Base-by-base conservation (phyloP, 2,329 filamentous ascomycete species). In the Claviceps paspali region DNA sequence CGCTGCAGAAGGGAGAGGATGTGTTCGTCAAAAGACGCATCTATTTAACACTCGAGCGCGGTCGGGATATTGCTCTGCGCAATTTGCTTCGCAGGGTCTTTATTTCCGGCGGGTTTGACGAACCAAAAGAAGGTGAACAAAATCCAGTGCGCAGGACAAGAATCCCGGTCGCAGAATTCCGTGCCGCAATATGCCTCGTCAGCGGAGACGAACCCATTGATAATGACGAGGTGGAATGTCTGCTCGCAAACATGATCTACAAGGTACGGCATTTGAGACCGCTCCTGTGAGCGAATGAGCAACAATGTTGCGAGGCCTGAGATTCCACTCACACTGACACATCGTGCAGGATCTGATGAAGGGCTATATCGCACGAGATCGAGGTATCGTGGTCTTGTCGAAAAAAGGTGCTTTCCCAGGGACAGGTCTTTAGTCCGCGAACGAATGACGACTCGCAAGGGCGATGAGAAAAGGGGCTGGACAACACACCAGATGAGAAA, bases 191-290 rank as follows among this genome's bases (percentile, higher is more conserved):
- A 41, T 78, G 78, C 51, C 68, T 94, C 49, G 79, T 76, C 36
- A 78, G 73, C 46, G 67, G 70, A 35, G 66, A 68, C 38, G 68
- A 82, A 52, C 61, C 67, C 24, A 65, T 92, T 24, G 91, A 95
- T 49, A 69, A 73, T 23, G 92, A 98, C 53, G 91, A 98, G 59
- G 87, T 96, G 4, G 92, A 98, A 59, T 98, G 91, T 56, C 63
- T 95, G 49, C 55, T 98, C 51, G 85, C 91, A 21, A 96, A 95
- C 55, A 83, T 95, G 73, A 94, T 98, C 43, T 98, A 96, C 67
- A 98, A 96, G 76, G 88, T 93, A 60, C 47, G 12, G 17, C 18
- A 15, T 23, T 17, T 23, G 19, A 12, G 14, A 18, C 24, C 18
- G 21, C 24, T 6, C 3, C 12, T 19, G 33, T 11, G 17, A 19